Percentiles rank a stretch among this genome's conserved stretches.
phyloP scores from a whole-genome alignment of 768 basidiomycete genomes.

The Lactarius evosmus region DNA sequence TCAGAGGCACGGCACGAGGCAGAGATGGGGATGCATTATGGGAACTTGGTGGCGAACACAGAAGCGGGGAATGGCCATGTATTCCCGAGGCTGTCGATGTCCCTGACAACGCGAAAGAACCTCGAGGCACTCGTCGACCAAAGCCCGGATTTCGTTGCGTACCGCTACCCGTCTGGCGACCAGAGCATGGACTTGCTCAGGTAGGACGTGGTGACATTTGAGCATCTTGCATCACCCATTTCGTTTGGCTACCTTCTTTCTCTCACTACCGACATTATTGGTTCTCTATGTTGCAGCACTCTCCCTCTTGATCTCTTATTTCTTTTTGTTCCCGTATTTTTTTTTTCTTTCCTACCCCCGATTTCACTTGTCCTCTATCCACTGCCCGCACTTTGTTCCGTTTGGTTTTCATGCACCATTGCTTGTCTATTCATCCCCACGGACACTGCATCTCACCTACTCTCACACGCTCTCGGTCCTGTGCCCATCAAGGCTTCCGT shows the following conservation, averaged over 20 bases:
- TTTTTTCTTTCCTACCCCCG: not conserved
- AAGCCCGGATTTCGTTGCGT: constrained; percentile 80
- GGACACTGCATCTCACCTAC: constrained; percentile 16
- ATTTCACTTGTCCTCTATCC: constrained; percentile 1
- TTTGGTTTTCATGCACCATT: constrained; percentile 31
- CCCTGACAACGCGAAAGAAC: constrained; percentile 59
- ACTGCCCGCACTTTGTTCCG: not conserved
- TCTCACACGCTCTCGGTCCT: constrained; percentile 13
- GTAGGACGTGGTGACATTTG: constrained; percentile 27
- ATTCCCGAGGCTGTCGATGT: constrained; percentile 51
- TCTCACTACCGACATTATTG: constrained; percentile 16
- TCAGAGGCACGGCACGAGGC: constrained; percentile 43
- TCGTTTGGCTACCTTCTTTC: constrained; percentile 2
- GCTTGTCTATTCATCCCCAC: constrained; percentile 16
- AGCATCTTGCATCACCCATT: not conserved
- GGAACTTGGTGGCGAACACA: constrained; percentile 50
- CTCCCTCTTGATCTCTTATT: constrained; percentile 7
- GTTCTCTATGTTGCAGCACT: constrained; percentile 4
- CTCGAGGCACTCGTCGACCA: constrained; percentile 81
- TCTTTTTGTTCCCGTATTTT: not conserved
- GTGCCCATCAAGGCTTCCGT: constrained; percentile 10
- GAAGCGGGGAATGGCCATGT: constrained; percentile 37
- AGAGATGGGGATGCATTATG: constrained; percentile 46
- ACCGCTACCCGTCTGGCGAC: constrained; percentile 80
- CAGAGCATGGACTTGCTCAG: constrained; percentile 63